These are phyloP conservation scores for Tagetes patula DNA, from an alignment of 129 eudicot genomes.

Conservation along the genomic window DNA sequence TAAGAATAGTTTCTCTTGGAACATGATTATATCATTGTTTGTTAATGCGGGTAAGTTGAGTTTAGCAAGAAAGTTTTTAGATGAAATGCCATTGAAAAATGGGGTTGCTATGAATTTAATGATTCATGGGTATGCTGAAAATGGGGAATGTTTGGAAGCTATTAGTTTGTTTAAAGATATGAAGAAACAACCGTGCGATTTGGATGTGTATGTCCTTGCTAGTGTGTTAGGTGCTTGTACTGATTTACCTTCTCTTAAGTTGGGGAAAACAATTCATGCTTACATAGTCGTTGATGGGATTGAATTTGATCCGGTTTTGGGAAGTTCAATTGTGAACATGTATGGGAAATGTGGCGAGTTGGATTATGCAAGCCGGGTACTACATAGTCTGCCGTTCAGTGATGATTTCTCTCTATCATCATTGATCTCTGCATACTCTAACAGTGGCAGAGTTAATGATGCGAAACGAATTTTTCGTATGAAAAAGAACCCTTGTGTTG, in stretches of 20 bases:
- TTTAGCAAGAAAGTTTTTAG: conserved; percentile 46
- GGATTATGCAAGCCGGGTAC: conserved; percentile 50
- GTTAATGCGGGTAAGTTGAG: conserved; percentile 47
- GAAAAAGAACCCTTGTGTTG: conserved; percentile 49
- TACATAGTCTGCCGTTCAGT: conserved; percentile 30
- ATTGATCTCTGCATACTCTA: conserved; percentile 65
- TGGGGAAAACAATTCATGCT: conserved; percentile 70
- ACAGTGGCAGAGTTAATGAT: conserved; percentile 57
- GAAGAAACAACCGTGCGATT: conserved; percentile 35
- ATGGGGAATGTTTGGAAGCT: conserved; percentile 47
- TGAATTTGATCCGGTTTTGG: conserved; percentile 59
- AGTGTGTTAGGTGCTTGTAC: conserved; percentile 77
- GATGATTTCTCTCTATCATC: conserved; percentile 83
- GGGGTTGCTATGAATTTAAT: conserved; percentile 62
- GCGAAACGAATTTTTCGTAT: conserved; percentile 53
- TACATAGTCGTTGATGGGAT: conserved; percentile 44
- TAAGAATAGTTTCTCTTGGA: conserved; percentile 74
- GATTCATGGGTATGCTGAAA: conserved; percentile 69
- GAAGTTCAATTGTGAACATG: conserved; percentile 76
- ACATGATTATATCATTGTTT: conserved; percentile 54
- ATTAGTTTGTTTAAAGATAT: conserved; percentile 56
- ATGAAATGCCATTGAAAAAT: conserved; percentile 69
- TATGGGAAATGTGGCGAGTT: conserved; percentile 88
- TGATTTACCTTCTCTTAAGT: conserved; percentile 46
- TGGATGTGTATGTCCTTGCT: conserved; percentile 62